Base-by-base conservation (phyloP, 2,329 filamentous ascomycete genomes). In the Davidsoniella virescens region DNA sequence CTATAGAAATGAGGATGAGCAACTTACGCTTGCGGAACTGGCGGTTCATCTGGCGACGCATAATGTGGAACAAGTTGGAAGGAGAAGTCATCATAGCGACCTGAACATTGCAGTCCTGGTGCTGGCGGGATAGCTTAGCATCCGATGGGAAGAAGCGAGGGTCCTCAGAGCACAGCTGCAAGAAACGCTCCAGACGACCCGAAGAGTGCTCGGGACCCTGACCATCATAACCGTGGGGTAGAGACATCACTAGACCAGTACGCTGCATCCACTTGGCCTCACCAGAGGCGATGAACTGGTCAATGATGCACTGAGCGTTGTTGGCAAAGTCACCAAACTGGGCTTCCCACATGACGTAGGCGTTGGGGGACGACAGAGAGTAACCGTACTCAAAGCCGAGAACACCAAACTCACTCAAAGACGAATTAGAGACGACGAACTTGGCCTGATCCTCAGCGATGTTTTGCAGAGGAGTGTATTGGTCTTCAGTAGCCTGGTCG, bases 311-410 rank as follows among this genome's bases (percentile, higher is more conserved):
- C 70, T 98, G 92, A 41, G 92, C 90, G 62, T 95, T 98, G 76
- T 98, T 98, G 74, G 92, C 92, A 61, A 98, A 98, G 68, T 98
- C 92, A 73, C 92, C 92, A 62, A 98, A 98, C 68, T 98, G 92
- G 37, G 92, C 92, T 70, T 98, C 92, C 92, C 92, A 98, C 80
- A 98, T 94, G 59, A 98, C 90, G 23, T 98, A 78, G 37, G 92
- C 90, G 63, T 95, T 94, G 52, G 92, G 92, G 26, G 92, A 96
- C 25, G 88, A 94, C 54, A 98, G 71, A 2, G 92, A 98, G 73
- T 98, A 98, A 54, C 92, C 92, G 61, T 98, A 98, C 68, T 98
- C 92, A 64, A 98, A 98, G 49, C 92, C 92, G 55, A 98, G 84
- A 54, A 79, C 84, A 60, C 72, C 73, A 50, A 75, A 76, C 65